Conservation (phyloP, 2,329 filamentous ascomycete genomes). For the Botrytis fabae region DNA sequence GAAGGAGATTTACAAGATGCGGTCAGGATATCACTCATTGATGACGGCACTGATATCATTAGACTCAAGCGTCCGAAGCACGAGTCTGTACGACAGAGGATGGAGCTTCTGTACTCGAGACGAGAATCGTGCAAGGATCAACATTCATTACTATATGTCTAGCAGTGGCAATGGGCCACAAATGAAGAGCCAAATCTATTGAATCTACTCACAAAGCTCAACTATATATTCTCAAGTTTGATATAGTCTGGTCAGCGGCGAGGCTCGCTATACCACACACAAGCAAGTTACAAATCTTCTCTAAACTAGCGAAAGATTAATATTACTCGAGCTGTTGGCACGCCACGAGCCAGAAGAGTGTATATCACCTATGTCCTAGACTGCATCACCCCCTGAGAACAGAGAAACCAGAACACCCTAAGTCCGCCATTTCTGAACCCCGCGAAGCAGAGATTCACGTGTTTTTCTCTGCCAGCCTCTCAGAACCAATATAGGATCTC, state of each 20-base stretch:
- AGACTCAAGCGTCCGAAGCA: not conserved
- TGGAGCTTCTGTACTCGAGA: not conserved
- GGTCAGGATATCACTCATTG: not conserved
- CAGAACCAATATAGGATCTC: not conserved
- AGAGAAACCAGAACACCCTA: not conserved
- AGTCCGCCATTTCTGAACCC: not conserved
- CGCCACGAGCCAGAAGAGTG: no score
- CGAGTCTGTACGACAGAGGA: not conserved
- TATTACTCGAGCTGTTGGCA: not conserved
- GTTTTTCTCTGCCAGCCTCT: not conserved
- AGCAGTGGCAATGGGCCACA: not conserved
- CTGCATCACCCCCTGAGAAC: not conserved
- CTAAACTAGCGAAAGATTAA: fast-evolving
- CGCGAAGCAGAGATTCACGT: not conserved
- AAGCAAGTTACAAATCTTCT: not conserved
- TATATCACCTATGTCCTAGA: not conserved
- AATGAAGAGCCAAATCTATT: not conserved
- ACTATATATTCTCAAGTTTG: not conserved
- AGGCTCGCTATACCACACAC: not conserved
- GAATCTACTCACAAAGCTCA: not conserved
- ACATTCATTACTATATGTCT: not conserved
- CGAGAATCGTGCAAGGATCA: not conserved
- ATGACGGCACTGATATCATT: not conserved
- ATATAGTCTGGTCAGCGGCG: not conserved
- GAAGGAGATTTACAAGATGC: not conserved